Evolutionary conservation across 768 basidiomycete genomes (phyloP).

Genomic region (Suillus clintonianus): DNA sequence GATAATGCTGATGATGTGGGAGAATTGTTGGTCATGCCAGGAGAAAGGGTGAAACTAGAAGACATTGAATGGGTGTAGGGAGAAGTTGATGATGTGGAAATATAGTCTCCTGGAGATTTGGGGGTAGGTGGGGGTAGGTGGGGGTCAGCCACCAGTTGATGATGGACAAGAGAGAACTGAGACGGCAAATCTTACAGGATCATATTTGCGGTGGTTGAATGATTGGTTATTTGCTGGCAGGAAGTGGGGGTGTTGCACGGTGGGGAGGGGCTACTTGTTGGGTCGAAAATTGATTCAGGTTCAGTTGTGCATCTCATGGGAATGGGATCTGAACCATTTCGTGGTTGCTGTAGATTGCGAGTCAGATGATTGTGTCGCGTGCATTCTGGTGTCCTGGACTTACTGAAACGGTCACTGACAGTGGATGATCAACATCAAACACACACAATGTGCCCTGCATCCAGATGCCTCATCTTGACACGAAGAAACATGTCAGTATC

Average conservation of each 20-base stretch:
- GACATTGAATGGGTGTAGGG: conserved; percentile 70
- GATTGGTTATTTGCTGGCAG: conserved; percentile 51
- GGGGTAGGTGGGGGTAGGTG: too few species aligned
- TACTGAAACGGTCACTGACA: too few species aligned
- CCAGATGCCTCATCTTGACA: too few species aligned
- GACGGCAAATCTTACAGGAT: conserved; percentile 75
- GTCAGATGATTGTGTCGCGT: too few species aligned
- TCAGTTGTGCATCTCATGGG: conserved; percentile 64
- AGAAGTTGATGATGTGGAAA: conserved; percentile 75
- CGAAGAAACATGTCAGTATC: too few species aligned
- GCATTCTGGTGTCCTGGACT: too few species aligned
- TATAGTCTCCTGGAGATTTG: conserved; percentile 66
- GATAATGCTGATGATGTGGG: conserved; percentile 73
- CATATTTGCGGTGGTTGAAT: conserved; percentile 89
- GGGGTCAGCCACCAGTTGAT: conserved; percentile 36
- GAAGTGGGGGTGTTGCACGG: conserved; percentile 32
- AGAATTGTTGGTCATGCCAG: conserved; percentile 71
- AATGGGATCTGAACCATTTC: conserved; percentile 46
- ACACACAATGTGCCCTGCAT: too few species aligned
- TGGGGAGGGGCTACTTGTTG: conserved; percentile 50
- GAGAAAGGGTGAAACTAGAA: conserved; percentile 73
- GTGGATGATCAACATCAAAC: too few species aligned
- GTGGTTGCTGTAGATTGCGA: too few species aligned
- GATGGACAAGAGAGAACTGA: conserved; percentile 57
- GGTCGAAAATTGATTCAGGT: conserved; percentile 65